phyloP scores from a whole-genome alignment of 2,329 filamentous ascomycete species.

The Aspergillus calidoustus region DNA sequence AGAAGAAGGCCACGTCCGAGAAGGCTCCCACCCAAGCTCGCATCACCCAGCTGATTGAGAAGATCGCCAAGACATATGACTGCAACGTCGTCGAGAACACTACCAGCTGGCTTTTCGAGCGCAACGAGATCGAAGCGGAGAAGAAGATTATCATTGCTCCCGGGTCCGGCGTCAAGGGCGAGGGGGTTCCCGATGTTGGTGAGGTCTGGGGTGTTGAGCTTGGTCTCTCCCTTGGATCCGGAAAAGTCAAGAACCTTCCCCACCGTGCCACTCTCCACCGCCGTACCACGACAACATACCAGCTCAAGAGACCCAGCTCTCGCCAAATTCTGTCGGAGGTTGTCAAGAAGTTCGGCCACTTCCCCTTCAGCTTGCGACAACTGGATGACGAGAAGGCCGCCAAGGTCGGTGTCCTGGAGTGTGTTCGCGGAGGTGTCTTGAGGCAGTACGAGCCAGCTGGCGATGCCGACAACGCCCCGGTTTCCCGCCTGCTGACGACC shows the following conservation, averaged over 20 bases:
- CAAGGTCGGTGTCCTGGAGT: constrained; percentile 95
- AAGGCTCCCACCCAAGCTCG: constrained; percentile 84
- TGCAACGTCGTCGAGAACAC: constrained; percentile 96
- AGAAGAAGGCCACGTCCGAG: constrained; percentile 82
- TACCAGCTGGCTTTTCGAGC: constrained; percentile 94
- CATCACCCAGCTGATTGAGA: constrained; percentile 87
- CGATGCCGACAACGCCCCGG: constrained; percentile 85
- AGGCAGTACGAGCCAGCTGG: constrained; percentile 95
- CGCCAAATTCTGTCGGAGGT: constrained; percentile 92
- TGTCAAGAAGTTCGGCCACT: constrained; percentile 94
- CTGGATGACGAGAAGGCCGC: constrained; percentile 94
- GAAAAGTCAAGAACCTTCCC: constrained; percentile 91
- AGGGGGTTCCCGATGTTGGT: constrained; percentile 83
- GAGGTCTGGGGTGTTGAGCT: constrained; percentile 99
- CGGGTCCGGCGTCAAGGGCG: constrained; percentile 85
- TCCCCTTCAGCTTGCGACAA: constrained; percentile 97
- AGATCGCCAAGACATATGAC: constrained; percentile 87
- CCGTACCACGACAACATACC: constrained; percentile 88
- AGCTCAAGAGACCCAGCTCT: constrained; percentile 90
- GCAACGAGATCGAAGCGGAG: constrained; percentile 95
- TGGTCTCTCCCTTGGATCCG: constrained; percentile 84
- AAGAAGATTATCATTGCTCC: constrained; percentile 94
- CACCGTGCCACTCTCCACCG: constrained; percentile 91
- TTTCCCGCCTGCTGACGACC: constrained; percentile 86
- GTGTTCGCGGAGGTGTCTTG: constrained; percentile 88